phyloP scores from a whole-genome alignment of 768 basidiomycete species.

The Serpula lacrymans region DNA sequence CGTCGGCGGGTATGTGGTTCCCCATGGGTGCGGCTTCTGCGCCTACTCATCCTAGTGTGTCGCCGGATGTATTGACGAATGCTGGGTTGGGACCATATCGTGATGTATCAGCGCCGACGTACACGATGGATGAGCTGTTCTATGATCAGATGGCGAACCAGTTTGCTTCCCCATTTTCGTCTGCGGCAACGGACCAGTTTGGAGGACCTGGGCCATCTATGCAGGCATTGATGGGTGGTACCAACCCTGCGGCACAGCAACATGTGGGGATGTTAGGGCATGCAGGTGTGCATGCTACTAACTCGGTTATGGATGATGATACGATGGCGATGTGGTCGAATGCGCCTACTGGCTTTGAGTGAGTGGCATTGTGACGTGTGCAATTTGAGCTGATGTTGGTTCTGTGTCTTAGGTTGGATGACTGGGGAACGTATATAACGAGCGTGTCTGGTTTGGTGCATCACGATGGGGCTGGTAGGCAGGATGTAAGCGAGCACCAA shows the following conservation, averaged over 20 bases:
- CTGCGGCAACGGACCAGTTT: too few species aligned
- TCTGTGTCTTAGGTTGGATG: constrained; percentile 27
- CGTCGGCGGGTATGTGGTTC: constrained; percentile 20
- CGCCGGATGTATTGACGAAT: too few species aligned
- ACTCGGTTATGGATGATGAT: constrained; percentile 41
- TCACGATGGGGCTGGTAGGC: too few species aligned
- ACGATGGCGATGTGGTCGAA: constrained; percentile 62
- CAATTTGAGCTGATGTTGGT: too few species aligned
- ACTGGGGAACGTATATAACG: constrained; percentile 38
- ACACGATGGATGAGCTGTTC: constrained; percentile 4
- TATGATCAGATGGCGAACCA: neutral
- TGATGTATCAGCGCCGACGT: constrained; percentile 6
- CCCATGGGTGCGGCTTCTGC: constrained; percentile 4
- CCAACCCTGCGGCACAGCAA: too few species aligned
- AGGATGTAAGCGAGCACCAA: too few species aligned
- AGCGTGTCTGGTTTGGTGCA: constrained; percentile 26
- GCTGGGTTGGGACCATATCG: constrained; percentile 1
- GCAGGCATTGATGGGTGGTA: neutral
- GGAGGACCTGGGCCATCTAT: neutral
- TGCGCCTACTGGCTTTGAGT: constrained; percentile 61
- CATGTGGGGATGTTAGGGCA: neutral
- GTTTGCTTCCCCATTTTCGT: neutral
- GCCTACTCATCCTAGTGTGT: constrained; percentile 2
- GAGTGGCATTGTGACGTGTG: too few species aligned
- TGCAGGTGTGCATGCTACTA: too few species aligned